Evolutionary conservation across 2,329 filamentous ascomycete genomes (phyloP), one percentile per base, ranked within the genome.

Genomic region (Fusarium subtropicale): DNA sequence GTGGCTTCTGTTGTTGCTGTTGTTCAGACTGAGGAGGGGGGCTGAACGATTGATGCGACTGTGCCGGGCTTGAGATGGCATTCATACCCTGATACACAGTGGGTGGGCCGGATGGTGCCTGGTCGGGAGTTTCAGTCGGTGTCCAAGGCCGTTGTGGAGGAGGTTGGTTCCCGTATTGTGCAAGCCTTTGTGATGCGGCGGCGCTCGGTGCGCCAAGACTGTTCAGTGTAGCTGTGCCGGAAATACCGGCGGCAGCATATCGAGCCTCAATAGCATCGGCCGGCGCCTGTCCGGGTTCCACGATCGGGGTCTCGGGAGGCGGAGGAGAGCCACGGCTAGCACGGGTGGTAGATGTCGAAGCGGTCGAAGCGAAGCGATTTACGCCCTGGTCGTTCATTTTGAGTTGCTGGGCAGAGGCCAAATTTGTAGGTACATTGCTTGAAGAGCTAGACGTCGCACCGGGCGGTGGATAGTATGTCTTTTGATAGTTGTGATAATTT

Each of bases 271-370:
- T 97, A 58, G 92, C 93, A 41, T 92, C 93, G 56, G 89, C 89
- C 3, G 91, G 88, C n/a, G 89, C 84, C 55, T 84, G 85, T 20
- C 88, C 89, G 2, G 91, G 92, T 41, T 91, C 92, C 31, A 91
- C 87, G 65, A 95, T 86, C 33, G 96, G 93, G 0, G 96, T 98
- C 78, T 98, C 95, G 11, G 96, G 96, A 2, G 96, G 96, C 7
- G 96, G 95, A 7, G 96, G 96, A 30, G 95, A 98, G 44, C 96
- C 96, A 72, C 96, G 88, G 76, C 92, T 94, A 22, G 96, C 96
- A 69, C 92, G 90, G 3, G 95, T 97, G 1, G 96, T 99, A 3
- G 94, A 97, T 15, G 90, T 97, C 0, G 96, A 98, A 16, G 95
- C 94, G 10, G 93, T 97, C 4, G 95, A 97, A 13, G 86, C 85